Percentiles rank a stretch among this genome's conserved stretches.
Conservation (phyloP, 208 protist genomes). For the Polymyxa betae region DNA sequence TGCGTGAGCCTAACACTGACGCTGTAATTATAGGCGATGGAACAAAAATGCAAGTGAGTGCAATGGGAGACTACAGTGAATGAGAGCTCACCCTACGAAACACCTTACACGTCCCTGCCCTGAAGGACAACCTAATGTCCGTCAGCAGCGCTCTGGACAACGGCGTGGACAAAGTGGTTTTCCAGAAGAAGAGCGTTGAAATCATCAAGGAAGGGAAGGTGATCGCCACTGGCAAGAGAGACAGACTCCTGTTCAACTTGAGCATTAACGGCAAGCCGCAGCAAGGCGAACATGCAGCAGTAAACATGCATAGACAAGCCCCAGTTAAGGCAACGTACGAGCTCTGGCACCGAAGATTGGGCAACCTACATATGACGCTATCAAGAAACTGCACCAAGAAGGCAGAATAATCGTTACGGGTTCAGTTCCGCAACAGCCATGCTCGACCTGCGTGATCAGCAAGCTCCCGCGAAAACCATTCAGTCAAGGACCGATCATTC, state of each 20-base stretch:
- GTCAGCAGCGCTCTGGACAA: not conserved
- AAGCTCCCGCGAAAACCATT: not conserved
- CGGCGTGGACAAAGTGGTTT: not conserved
- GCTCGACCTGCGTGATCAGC: not conserved
- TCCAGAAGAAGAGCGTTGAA: not conserved
- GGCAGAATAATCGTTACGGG: not conserved
- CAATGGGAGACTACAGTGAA: not conserved
- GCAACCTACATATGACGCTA: not conserved
- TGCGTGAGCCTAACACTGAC: not conserved
- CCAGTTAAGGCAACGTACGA: not conserved
- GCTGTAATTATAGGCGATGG: not conserved
- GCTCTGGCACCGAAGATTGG: not conserved
- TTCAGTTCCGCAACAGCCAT: not conserved
- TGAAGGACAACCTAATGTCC: not conserved
- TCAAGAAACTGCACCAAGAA: not conserved
- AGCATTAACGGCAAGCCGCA: not conserved
- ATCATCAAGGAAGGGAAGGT: not conserved
- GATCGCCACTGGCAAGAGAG: not conserved
- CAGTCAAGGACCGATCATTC: not conserved
- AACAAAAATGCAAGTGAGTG: not conserved
- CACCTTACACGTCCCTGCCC: not conserved
- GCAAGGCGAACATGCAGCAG: not conserved
- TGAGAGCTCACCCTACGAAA: not conserved
- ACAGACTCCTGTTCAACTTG: not conserved
- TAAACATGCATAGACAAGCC: not conserved